A percentile compares a stretch with the other conserved stretches of the same genome.
Evolutionary conservation across 176 grass and related monocot species (phyloP).

Genomic region (Carex parvula): DNA sequence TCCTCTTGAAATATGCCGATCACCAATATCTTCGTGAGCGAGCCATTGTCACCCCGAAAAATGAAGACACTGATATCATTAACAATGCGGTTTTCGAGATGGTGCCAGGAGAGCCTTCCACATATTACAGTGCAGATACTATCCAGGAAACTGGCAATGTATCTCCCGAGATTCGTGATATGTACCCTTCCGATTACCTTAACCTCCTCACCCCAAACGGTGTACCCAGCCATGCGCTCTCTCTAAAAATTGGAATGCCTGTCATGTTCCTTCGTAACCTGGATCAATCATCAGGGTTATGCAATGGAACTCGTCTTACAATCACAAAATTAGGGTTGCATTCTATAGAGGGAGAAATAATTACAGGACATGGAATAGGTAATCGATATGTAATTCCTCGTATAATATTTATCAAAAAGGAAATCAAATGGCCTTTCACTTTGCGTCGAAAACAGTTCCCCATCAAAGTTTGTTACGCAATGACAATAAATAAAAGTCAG

Average conservation of each 20-base stretch:
- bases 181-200: background rate
- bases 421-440: too few species aligned
- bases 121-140: background rate
- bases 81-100: background rate
- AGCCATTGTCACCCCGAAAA: background rate
- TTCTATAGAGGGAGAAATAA: background rate
- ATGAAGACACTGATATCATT: background rate
- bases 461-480: too few species aligned
- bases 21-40: background rate
- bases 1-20: background rate
- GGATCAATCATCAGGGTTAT: background rate
- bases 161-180: background rate
- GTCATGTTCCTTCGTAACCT: slow-evolving; percentile 15
- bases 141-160: background rate
- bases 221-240: background rate
- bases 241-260: background rate
- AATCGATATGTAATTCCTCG: background rate
- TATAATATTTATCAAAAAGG: too few species aligned
- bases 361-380: background rate
- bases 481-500: too few species aligned
- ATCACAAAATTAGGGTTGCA: background rate
- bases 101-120: background rate
- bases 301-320: background rate
- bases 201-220: background rate
- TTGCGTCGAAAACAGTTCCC: too few species aligned